phyloP scores from a whole-genome alignment of 768 basidiomycete species.

The Lanmaoa rubissima region DNA sequence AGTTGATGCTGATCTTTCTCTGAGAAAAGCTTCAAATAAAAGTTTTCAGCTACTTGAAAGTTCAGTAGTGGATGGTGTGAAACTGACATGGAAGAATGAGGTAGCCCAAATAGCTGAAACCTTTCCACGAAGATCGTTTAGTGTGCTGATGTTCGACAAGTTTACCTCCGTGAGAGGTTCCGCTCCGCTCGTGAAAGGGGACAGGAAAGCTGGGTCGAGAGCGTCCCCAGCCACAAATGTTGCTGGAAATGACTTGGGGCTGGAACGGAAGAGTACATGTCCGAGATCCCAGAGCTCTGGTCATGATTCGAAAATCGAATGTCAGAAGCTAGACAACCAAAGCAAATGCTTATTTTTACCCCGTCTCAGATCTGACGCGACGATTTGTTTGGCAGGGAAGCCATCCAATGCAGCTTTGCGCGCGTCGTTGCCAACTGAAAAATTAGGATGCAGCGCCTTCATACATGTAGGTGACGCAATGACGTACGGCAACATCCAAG shows the following conservation, averaged over 20 bases:
- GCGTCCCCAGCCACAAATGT: constrained; percentile 55
- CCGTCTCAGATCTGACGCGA: constrained; percentile 39
- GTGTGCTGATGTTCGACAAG: constrained; percentile 35
- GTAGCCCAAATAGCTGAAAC: constrained; percentile 50
- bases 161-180: constrained; percentile 21
- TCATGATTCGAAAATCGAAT: neutral
- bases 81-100: constrained; percentile 42
- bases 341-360: constrained; percentile 24
- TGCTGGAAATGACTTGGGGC: constrained; percentile 49
- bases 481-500: constrained; percentile 44
- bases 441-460: neutral
- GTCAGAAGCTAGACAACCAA: neutral
- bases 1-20: constrained; percentile 25
- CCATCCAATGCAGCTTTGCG: constrained; percentile 42
- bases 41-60: constrained; percentile 27
- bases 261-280: constrained; percentile 57
- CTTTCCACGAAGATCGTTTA: constrained; percentile 46
- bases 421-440: constrained; percentile 41
- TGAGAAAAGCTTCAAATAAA: constrained; percentile 24
- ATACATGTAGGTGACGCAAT: neutral
- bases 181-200: constrained; percentile 22
- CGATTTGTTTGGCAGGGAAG: constrained; percentile 36
- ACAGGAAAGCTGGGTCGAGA: constrained; percentile 46
- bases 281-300: constrained; percentile 62
- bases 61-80: constrained; percentile 9